Evolutionary conservation across 139 green algal genomes (phyloP).

Genomic region (Picochlorum sp.): DNA sequence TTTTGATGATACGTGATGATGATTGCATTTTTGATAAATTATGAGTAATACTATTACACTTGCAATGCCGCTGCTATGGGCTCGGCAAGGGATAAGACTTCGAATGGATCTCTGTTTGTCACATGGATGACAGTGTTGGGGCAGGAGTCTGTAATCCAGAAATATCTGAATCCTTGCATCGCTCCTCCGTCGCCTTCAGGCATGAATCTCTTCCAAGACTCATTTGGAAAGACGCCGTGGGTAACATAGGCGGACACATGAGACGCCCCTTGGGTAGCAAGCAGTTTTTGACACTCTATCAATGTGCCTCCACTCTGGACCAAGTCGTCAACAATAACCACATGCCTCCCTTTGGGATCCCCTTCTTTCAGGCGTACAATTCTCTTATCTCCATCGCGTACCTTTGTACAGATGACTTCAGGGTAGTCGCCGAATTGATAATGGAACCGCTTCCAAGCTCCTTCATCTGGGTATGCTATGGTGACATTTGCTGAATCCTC

Average conservation of each 20-base stretch:
- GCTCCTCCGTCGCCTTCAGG: conserved; percentile 6
- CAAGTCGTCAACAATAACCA: conserved; percentile 98
- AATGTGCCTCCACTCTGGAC: conserved; percentile 92
- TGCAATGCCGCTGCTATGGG: conserved; percentile 85
- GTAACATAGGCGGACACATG: conserved; percentile 90
- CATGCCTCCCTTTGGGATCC: conserved; percentile 70
- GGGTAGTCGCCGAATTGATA: conserved; percentile 83
- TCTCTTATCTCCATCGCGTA: conserved; percentile 88
- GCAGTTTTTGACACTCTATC: conserved; percentile 88
- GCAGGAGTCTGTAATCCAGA: conserved; percentile 96
- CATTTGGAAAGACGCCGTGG: conserved; percentile 93
- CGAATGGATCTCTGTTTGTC: conserved; percentile 65
- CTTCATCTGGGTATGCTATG: conserved; percentile 97
- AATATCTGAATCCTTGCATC: conserved; percentile 72
- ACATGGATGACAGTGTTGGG: conserved; percentile 67
- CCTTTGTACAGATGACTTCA: conserved; percentile 97
- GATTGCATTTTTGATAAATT: background rate
- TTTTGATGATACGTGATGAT: background rate
- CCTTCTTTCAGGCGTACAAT: conserved; percentile 95
- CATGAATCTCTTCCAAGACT: conserved; percentile 74
- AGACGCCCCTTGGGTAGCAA: conserved; percentile 43
- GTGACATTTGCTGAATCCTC: conserved; percentile 75
- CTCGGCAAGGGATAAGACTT: conserved; percentile 80
- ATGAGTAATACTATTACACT: conserved; percentile 48
- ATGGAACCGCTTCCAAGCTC: conserved; percentile 97